Conservation (phyloP, 164 flowering plant species). For the Liriodendron chinense region DNA sequence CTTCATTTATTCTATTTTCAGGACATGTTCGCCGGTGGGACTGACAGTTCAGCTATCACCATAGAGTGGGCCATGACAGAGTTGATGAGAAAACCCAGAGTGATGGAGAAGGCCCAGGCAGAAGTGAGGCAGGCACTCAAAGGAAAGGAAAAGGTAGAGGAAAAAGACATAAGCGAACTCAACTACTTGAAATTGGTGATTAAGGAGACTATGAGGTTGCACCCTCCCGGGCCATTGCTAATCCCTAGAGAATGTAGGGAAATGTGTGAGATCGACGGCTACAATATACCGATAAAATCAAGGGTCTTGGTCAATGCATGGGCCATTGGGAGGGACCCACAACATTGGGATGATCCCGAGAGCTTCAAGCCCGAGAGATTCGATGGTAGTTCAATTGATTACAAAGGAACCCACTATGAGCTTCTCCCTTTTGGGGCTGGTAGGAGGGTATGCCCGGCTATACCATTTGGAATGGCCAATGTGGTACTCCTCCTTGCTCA, state of each 20-base stretch:
- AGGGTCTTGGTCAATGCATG: slow-evolving; percentile 28
- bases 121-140: slow-evolving; percentile 2
- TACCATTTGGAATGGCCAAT: not conserved
- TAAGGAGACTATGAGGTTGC: slow-evolving; percentile 35
- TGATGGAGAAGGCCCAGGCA: slow-evolving; percentile 9
- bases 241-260: slow-evolving; percentile 30
- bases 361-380: slow-evolving; percentile 40
- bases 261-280: slow-evolving; percentile 20
- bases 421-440: slow-evolving; percentile 4
- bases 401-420: slow-evolving; percentile 6
- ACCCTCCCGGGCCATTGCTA: slow-evolving; percentile 39
- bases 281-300: slow-evolving; percentile 26
- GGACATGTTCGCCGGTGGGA: slow-evolving; percentile 11
- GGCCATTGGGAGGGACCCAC: slow-evolving; percentile 26
- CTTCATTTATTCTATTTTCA: not conserved
- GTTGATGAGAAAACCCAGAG: slow-evolving; percentile 6
- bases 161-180: not conserved
- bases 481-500: slow-evolving; percentile 4
- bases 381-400: slow-evolving; percentile 14
- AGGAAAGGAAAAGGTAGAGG: not conserved
- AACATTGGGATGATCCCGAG: slow-evolving; percentile 32
- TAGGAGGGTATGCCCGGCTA: slow-evolving; percentile 5
- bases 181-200: slow-evolving; percentile 6
- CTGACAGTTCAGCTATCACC: slow-evolving; percentile 7
- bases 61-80: slow-evolving; percentile 14